Percentiles rank a stretch among this genome's conserved stretches.
phyloP scores from a whole-genome alignment of 148 eudicot species.

The Cornus florida region DNA sequence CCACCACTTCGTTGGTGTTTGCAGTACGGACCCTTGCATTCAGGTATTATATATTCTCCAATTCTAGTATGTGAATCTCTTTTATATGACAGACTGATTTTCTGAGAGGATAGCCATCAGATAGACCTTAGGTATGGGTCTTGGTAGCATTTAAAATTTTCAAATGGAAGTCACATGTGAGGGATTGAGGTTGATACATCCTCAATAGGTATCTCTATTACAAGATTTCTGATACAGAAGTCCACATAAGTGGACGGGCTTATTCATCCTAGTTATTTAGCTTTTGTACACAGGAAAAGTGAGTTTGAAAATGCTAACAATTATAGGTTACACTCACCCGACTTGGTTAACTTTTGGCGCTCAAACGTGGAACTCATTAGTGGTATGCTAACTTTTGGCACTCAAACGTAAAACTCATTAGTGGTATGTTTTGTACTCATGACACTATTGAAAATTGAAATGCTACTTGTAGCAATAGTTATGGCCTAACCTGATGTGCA shows the following conservation, averaged over 20 bases:
- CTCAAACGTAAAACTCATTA: neutral
- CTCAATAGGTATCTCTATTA: too few species aligned
- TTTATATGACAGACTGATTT: neutral
- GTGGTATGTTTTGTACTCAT: constrained; percentile 3
- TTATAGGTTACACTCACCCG: neutral
- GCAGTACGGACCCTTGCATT: constrained; percentile 19
- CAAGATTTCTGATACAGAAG: too few species aligned
- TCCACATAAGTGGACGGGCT: neutral
- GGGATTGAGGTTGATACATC: too few species aligned
- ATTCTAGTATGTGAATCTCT: neutral
- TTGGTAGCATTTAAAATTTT: too few species aligned
- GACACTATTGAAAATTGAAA: neutral
- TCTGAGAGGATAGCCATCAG: too few species aligned
- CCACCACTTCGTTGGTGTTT: constrained; percentile 18
- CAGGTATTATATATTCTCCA: constrained; percentile 32
- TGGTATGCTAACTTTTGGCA: neutral
- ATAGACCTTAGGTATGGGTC: too few species aligned
- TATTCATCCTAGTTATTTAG: too few species aligned
- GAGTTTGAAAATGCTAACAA: neutral
- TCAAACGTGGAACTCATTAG: neutral
- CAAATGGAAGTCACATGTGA: too few species aligned
- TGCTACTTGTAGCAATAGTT: neutral
- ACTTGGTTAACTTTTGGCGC: neutral
- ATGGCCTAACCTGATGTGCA: neutral
- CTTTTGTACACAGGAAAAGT: neutral